Evolutionary conservation across 495 filamentous ascomycete species (phyloP), one percentile per base, ranked within the genome.

Genomic region (Apodospora peruviana): DNA sequence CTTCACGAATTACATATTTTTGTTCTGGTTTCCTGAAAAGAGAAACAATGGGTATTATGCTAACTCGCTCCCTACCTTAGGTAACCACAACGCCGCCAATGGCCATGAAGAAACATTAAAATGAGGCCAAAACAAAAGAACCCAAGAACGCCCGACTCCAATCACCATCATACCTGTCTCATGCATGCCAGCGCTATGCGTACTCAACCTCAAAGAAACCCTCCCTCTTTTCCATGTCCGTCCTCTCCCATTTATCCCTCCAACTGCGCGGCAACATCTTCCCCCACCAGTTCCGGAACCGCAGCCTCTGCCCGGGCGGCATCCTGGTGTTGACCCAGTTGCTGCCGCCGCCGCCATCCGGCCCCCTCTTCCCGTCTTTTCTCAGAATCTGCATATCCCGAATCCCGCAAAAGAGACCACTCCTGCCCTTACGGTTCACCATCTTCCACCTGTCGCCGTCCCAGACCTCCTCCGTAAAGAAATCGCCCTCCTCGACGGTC

Each of bases 401-500:
- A 18, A 65, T 51, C n/a, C 59, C 61, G 38, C 64, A 63, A 45
- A 62, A 65, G 55, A 65, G 45, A n/a, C 57, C 64, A 24, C 52
- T 64, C 19, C 63, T 53, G 2, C 57, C 57, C 2, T 45, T 18
- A 20, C 57, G 57, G 21, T 50, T 50, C 7, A 55, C 57, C 3
- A 61, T 14, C 43, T 52, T 19, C 62, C 57, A 59, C 9, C 46
- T 51, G 27, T 55, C 51, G 27, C 55, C 53, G 32, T 59, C 67
- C 82, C 74, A 86, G 10, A 78, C 68, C 27, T 64, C 75, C 57
- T 83, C 76, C 19, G 17, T 22, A 3, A 83, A 74, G n/a, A 47
- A 52, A 51, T 82, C 66, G 2, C 81, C 81, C 40, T 70, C 68
- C 25, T 69, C 51, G 45, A 85, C 80, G 0, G 67, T 62, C 0